phyloP scores from a whole-genome alignment of 192 early-diverging fungal genomes.

The Coemansia sp. region DNA sequence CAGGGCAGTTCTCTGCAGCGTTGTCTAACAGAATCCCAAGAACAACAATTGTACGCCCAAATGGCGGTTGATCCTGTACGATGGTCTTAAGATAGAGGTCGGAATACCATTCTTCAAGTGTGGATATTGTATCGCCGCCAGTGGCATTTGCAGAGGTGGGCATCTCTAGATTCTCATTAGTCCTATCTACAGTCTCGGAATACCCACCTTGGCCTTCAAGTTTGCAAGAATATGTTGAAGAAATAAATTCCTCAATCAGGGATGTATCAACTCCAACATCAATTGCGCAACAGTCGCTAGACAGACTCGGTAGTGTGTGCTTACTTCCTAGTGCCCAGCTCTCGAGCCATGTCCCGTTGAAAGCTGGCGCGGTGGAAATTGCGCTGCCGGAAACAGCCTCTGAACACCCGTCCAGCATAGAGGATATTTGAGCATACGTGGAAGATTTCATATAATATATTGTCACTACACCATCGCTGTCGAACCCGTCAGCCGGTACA shows the following conservation, averaged over 20 bases:
- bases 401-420: neutral
- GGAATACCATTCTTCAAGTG: conserved; percentile 33
- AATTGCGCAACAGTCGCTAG: conserved; percentile 10
- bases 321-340: conserved; percentile 17
- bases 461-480: neutral
- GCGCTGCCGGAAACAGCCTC: neutral
- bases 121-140: neutral
- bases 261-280: conserved; percentile 23
- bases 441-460: conserved; percentile 19
- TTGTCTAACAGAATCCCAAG: conserved; percentile 5
- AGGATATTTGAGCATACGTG: conserved; percentile 1
- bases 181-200: neutral
- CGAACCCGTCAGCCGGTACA: conserved; percentile 7
- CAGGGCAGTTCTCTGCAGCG: neutral
- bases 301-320: conserved; percentile 6
- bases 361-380: neutral
- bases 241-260: conserved; percentile 4
- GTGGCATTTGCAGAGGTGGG: neutral
- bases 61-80: neutral
- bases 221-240: neutral
- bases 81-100: conserved; percentile 25
- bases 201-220: neutral
- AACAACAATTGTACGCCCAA: neutral
- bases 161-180: neutral
- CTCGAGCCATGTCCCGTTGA: conserved; percentile 35